A percentile compares a stretch with the other conserved stretches of the same genome.
Evolutionary conservation across 345 rosid species (phyloP).

Genomic region (Salix suchowensis): DNA sequence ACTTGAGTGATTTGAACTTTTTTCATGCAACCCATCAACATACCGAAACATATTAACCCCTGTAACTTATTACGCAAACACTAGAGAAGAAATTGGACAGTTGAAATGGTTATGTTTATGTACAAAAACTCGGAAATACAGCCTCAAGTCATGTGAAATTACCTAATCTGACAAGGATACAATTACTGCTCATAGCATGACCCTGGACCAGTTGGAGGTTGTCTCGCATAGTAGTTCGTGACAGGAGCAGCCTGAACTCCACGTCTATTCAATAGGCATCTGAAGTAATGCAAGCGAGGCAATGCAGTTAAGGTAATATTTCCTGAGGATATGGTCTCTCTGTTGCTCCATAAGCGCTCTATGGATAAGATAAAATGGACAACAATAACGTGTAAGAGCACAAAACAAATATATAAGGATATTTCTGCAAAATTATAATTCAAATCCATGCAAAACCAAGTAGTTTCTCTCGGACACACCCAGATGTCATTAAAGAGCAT

Average conservation of each 20-base stretch:
- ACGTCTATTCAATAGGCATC: slow-evolving; percentile 78
- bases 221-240: slow-evolving; percentile 48
- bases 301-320: slow-evolving; percentile 45
- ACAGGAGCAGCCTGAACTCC: slow-evolving; percentile 87
- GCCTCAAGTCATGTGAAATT: slow-evolving; percentile 3
- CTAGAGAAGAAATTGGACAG: neutral
- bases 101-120: neutral
- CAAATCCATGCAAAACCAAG: neutral
- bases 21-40: neutral
- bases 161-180: neutral
- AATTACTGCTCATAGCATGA: slow-evolving; percentile 76
- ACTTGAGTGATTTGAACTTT: neutral
- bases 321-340: slow-evolving; percentile 47
- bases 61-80: neutral
- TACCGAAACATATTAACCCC: neutral
- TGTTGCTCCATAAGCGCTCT: slow-evolving; percentile 85
- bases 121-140: neutral
- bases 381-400: neutral
- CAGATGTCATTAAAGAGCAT: neutral
- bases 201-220: slow-evolving; percentile 63
- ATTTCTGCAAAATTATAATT: neutral
- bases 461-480: neutral
- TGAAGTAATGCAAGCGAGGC: slow-evolving; percentile 77
- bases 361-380: neutral
- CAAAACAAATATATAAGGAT: neutral